phyloP scores from a whole-genome alignment of 495 filamentous ascomycete species.

The Aspergillus cristatus region DNA sequence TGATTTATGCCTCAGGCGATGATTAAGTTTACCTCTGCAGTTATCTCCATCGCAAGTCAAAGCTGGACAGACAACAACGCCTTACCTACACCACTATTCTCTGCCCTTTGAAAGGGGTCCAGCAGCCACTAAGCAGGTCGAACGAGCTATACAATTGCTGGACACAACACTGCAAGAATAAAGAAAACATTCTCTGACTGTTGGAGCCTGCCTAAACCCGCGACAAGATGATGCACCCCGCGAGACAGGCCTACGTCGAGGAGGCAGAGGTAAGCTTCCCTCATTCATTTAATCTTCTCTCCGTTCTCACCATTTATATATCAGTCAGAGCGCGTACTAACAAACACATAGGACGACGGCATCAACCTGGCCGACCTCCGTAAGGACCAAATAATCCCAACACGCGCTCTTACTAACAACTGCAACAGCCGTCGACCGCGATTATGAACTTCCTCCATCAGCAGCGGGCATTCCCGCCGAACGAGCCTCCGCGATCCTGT shows the following conservation, averaged over 20 bases:
- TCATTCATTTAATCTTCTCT: neutral
- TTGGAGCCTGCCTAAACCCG: neutral
- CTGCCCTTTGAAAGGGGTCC: too few relatives aligned
- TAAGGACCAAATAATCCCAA: conserved; percentile 33
- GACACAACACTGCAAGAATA: too few relatives aligned
- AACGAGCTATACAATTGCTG: too few relatives aligned
- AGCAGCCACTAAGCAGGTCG: too few relatives aligned
- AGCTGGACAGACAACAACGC: too few relatives aligned
- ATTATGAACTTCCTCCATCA: conserved; percentile 70
- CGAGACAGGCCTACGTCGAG: conserved; percentile 93
- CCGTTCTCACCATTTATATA: neutral
- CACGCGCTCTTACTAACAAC: neutral
- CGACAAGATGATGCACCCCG: conserved; percentile 72
- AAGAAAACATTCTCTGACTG: too few relatives aligned
- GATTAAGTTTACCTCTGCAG: too few relatives aligned
- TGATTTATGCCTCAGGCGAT: too few relatives aligned
- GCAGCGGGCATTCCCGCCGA: conserved; percentile 73
- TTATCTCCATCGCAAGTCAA: too few relatives aligned
- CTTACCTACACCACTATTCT: too few relatives aligned
- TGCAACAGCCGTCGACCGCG: conserved; percentile 62
- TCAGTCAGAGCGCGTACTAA: conserved; percentile 13
- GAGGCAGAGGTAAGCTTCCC: conserved; percentile 62
- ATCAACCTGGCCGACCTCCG: conserved; percentile 74
- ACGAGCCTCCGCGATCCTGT: conserved; percentile 78
- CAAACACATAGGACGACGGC: conserved; percentile 42